These are phyloP conservation scores for Morella rubra DNA, from an alignment of 306 rosid genomes.

Conservation along the genomic window DNA sequence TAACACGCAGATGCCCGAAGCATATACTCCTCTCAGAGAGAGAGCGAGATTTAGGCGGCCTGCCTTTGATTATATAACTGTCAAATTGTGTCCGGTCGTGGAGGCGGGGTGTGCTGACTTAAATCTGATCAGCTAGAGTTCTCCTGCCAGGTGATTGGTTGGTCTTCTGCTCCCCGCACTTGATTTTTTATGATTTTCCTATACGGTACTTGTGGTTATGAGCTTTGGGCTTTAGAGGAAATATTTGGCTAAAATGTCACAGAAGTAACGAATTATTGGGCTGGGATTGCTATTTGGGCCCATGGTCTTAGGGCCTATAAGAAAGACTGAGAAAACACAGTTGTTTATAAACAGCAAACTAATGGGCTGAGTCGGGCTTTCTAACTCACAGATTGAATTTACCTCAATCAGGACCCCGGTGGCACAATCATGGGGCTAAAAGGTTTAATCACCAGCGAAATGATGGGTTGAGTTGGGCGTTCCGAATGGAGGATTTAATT, in stretches of 20 bases:
- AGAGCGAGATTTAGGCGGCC: neutral
- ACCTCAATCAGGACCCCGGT: neutral
- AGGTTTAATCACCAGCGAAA: too few relatives aligned
- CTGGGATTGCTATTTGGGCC: neutral
- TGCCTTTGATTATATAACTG: neutral
- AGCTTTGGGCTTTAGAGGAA: neutral
- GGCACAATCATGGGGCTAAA: too few relatives aligned
- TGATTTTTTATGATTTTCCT: neutral
- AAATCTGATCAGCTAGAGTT: neutral
- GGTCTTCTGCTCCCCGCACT: neutral
- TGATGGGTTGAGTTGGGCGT: too few relatives aligned
- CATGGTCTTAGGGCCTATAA: too few relatives aligned
- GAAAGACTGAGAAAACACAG: too few relatives aligned
- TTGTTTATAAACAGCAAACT: too few relatives aligned
- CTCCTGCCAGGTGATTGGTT: conserved; percentile 32
- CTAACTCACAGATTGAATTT: neutral
- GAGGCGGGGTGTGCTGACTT: neutral
- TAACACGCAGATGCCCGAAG: neutral
- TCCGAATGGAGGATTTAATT: too few relatives aligned
- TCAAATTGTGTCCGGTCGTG: conserved; percentile 3
- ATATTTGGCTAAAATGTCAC: neutral
- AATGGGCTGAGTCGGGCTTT: neutral
- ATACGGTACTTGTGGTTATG: neutral
- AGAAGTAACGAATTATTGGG: neutral
- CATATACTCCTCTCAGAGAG: neutral